phyloP scores from a whole-genome alignment of 805 yeast genomes.

The Kurtzmaniella fragi region DNA sequence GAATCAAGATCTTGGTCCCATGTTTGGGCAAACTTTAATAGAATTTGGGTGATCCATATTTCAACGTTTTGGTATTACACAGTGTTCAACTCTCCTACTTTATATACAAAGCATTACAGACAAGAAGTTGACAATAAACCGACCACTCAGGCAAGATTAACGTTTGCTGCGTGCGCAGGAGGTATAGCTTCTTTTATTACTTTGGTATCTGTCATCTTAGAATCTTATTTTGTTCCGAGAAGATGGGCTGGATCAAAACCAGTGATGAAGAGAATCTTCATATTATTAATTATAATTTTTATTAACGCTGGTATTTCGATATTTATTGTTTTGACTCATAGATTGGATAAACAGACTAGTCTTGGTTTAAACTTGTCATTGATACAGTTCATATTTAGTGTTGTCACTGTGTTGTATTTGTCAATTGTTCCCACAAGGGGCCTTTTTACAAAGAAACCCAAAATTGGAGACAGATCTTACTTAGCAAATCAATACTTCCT shows the following conservation, averaged over 20 bases:
- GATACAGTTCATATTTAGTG: conserved; percentile 52
- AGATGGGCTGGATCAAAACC: conserved; percentile 70
- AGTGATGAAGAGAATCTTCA: conserved; percentile 40
- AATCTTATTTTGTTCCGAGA: conserved; percentile 63
- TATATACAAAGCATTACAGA: conserved; percentile 57
- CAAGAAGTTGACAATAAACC: conserved; percentile 58
- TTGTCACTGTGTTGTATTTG: conserved; percentile 50
- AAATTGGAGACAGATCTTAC: conserved; percentile 30
- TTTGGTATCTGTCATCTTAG: conserved; percentile 51
- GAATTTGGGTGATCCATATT: conserved; percentile 76
- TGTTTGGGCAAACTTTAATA: conserved; percentile 63
- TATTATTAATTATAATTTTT: conserved; percentile 38
- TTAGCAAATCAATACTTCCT: conserved; percentile 57
- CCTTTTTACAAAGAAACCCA: conserved; percentile 40
- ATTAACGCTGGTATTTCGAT: conserved; percentile 47
- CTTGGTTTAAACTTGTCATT: conserved; percentile 43
- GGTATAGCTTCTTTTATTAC: conserved; percentile 54
- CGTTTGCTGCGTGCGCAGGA: conserved; percentile 67
- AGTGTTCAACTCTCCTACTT: conserved; percentile 58
- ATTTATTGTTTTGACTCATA: conserved; percentile 41
- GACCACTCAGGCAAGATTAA: conserved; percentile 45
- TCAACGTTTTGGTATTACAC: conserved; percentile 77
- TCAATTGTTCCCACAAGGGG: conserved; percentile 59
- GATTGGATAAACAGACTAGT: conserved; percentile 24
- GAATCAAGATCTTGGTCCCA: conserved; percentile 79